A percentile compares a stretch with the other conserved stretches of the same genome.
These are phyloP conservation scores for Fraxinus anomala DNA, from an alignment of 257 asterid species.

Conservation along the genomic window DNA sequence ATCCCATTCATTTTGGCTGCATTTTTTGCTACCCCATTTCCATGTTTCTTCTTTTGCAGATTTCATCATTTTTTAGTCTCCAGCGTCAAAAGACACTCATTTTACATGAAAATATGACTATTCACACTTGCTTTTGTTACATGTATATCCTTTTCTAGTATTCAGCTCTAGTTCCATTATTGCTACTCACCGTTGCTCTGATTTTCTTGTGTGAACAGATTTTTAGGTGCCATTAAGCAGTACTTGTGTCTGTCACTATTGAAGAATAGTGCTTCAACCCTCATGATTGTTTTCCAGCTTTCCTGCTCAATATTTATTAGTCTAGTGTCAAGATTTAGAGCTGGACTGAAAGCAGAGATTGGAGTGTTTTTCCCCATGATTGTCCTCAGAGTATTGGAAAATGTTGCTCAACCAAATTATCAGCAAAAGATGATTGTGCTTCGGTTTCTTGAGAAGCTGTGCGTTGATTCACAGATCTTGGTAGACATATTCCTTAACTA, in stretches of 20 bases:
- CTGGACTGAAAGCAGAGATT: constrained; percentile 94
- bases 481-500: constrained; percentile 97
- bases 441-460: constrained; percentile 88
- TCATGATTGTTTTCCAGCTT: constrained; percentile 94
- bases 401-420: constrained; percentile 92
- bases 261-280: constrained; percentile 96
- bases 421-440: constrained; percentile 99
- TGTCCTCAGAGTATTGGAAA: constrained; percentile 88
- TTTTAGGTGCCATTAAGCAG: constrained; percentile 96
- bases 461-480: constrained; percentile 89
- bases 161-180: constrained; percentile 18
- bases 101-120: constrained; percentile 3
- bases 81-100: constrained; percentile 2
- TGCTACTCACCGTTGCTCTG: constrained; percentile 23
- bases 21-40: not conserved
- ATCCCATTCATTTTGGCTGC: constrained; percentile 13
- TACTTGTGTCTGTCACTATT: constrained; percentile 87
- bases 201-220: constrained; percentile 55
- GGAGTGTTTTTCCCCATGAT: constrained; percentile 99
- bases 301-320: constrained; percentile 96
- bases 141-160: not conserved
- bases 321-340: constrained; percentile 93
- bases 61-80: constrained; percentile 7
- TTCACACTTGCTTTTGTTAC: constrained; percentile 13
- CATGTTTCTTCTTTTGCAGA: constrained; percentile 5